Percentiles rank a stretch among this genome's conserved stretches.
Evolutionary conservation across 139 green algal genomes (phyloP).

Genomic region (Closterium sp.): DNA sequence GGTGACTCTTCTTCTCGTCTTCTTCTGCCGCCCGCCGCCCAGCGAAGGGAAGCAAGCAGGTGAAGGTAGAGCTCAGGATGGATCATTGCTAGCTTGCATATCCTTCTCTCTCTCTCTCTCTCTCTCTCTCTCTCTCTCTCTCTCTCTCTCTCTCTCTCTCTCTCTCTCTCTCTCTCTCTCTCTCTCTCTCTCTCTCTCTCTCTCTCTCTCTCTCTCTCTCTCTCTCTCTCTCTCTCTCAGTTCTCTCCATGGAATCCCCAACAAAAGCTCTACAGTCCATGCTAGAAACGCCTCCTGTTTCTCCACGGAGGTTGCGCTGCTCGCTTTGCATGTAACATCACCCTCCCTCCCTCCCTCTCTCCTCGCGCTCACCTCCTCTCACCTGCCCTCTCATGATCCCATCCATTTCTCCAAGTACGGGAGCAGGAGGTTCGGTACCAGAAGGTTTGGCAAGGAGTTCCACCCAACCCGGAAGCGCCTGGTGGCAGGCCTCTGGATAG

Average conservation of each 20-base stretch:
- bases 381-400: background rate
- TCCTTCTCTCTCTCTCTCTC: slow-evolving; percentile 3
- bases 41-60: background rate
- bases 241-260: background rate
- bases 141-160: slow-evolving; percentile 20
- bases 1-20: background rate
- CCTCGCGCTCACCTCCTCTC: background rate
- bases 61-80: no score
- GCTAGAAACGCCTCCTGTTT: background rate
- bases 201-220: slow-evolving; percentile 18
- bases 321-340: background rate
- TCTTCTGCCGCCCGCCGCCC: background rate
- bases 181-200: slow-evolving; percentile 19
- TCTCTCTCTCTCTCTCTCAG: background rate
- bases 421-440: background rate
- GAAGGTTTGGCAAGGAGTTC: no score
- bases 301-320: background rate
- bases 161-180: slow-evolving; percentile 18
- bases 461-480: background rate
- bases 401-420: background rate
- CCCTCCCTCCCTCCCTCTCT: background rate
- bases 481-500: no score
- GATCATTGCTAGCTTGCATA: background rate
- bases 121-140: slow-evolving; percentile 16
- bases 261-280: background rate